Percentiles rank a stretch among this genome's conserved stretches.
Conservation (phyloP, 768 basidiomycete species). For the Clitopilus hobsonii region DNA sequence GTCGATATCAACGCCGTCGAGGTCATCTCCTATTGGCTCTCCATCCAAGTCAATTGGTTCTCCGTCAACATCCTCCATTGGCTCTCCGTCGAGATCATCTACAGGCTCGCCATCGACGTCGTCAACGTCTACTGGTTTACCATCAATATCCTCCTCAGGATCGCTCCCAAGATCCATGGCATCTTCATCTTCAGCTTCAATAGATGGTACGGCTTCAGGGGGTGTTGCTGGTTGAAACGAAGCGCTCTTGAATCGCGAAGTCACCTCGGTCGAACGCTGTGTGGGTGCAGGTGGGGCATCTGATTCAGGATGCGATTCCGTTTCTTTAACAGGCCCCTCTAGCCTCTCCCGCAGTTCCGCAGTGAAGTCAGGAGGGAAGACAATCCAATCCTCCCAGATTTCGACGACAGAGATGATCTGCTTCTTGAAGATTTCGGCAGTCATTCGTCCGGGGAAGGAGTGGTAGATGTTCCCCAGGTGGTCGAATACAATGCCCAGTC, state of each 20-base stretch:
- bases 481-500: constrained; percentile 92
- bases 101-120: constrained; percentile 41
- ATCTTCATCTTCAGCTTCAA: constrained; percentile 22
- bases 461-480: constrained; percentile 93
- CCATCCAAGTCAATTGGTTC: constrained; percentile 30
- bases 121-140: constrained; percentile 26
- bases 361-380: constrained; percentile 87
- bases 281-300: constrained; percentile 22
- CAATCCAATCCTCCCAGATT: constrained; percentile 98
- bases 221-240: constrained; percentile 65
- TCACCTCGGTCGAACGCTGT: constrained; percentile 27
- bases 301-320: constrained; percentile 19
- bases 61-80: constrained; percentile 26
- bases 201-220: constrained; percentile 13
- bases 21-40: constrained; percentile 23
- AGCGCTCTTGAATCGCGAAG: constrained; percentile 72
- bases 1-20: constrained; percentile 41
- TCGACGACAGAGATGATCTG: constrained; percentile 88
- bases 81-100: constrained; percentile 44
- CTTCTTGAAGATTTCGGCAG: constrained; percentile 93
- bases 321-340: constrained; percentile 47
- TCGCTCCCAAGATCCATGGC: constrained; percentile 32
- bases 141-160: constrained; percentile 44
- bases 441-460: constrained; percentile 93
- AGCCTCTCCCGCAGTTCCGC: constrained; percentile 66